Base-by-base conservation (phyloP, 2,329 filamentous ascomycete genomes). In the Pyrenochaeta sp. region DNA sequence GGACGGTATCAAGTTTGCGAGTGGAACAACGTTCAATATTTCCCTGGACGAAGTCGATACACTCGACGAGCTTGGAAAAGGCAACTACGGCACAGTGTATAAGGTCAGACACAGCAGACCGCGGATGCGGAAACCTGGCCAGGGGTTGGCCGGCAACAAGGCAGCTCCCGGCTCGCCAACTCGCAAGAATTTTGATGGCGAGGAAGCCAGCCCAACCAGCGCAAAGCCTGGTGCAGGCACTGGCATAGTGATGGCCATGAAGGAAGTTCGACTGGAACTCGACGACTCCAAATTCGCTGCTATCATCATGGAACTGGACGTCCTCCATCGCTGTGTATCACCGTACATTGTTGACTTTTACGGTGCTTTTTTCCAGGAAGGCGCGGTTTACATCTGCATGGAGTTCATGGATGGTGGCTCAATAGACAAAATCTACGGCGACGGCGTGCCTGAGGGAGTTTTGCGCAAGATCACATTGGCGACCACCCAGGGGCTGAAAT, bases 261-360 rank as follows among this genome's bases (percentile, higher is more conserved):
- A 99, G 71, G 94, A 99, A 73, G 95, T 99, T 61, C 85, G 94
- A 14, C 78, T 99, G 7, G 94, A 99, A 71, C 79, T 99, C 39
- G 94, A 99, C 64, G 94, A 99, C 70, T 88, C 90, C 52, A 99
- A 99, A 72, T 96, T 99, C 67, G 87, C 90, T 6, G 92, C 93
- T 24, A 99, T 99, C 65, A 88, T 97, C 61, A 99, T 97, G 83
- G 94, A 99, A 73, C 79, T 99, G 34, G 90, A 99, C 63, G 93
- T 99, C 52, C 78, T 99, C 2, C 94, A 99, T 74, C 89, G 94
- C 60, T 99, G 94, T 65, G 80, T 94, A 3, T 96, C 91, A 2
- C 93, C 94, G 0, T 96, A 93, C 72, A 97, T 99, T 58, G 94
- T 99, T 71, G 93, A 99, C 67, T 99, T 99, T 64, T 99, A 97